Conservation (phyloP, 495 filamentous ascomycete species). For the Trichoderma virens region DNA sequence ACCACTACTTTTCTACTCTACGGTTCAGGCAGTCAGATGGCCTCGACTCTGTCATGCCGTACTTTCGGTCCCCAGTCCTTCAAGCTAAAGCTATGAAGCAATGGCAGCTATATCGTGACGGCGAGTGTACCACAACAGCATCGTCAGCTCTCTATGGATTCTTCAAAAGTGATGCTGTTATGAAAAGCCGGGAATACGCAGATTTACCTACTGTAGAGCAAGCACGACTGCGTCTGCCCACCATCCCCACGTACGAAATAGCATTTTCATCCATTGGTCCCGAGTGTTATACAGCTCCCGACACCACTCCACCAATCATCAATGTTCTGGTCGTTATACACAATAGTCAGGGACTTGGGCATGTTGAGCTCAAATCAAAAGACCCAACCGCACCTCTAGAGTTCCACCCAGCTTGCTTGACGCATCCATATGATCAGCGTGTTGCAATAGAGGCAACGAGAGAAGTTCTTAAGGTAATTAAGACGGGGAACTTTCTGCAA, state of each 20-base stretch:
- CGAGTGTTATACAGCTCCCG: slow-evolving; percentile 36
- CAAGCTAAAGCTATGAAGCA: no score
- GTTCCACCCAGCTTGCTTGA: slow-evolving; percentile 51
- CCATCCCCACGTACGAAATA: slow-evolving; percentile 37
- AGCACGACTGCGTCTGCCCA: slow-evolving; percentile 27
- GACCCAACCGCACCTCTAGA: slow-evolving; percentile 46
- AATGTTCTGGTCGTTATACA: background rate
- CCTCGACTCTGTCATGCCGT: no score
- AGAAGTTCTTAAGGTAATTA: slow-evolving; percentile 36
- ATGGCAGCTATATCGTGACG: no score
- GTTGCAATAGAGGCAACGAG: slow-evolving; percentile 47
- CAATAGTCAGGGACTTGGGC: slow-evolving; percentile 35
- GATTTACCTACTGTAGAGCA: background rate
- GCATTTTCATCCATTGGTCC: no score
- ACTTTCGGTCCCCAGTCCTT: no score
- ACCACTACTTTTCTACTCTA: slow-evolving; percentile 36
- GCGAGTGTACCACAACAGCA: background rate
- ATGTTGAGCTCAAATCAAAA: slow-evolving; percentile 45
- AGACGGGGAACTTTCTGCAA: no score
- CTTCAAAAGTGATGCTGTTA: slow-evolving; percentile 38
- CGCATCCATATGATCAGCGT: slow-evolving; percentile 49
- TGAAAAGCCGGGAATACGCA: slow-evolving; percentile 18
- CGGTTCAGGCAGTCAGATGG: slow-evolving; percentile 22
- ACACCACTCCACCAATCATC: slow-evolving; percentile 32
- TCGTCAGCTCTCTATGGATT: slow-evolving; percentile 36